phyloP scores from a whole-genome alignment of 495 filamentous ascomycete species.

The Penicillium bovifimosum region DNA sequence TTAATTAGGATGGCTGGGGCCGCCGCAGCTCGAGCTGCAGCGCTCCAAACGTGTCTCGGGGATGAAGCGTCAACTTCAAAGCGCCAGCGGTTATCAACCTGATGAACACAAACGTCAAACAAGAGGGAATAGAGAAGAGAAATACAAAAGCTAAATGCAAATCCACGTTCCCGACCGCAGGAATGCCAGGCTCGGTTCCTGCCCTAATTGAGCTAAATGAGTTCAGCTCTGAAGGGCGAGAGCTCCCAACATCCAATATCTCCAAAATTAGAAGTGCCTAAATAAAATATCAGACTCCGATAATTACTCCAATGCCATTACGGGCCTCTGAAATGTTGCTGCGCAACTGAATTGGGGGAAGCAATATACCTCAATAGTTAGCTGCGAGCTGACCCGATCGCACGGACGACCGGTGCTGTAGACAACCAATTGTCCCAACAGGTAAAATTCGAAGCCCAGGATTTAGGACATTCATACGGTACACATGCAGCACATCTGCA shows the following conservation, averaged over 20 bases:
- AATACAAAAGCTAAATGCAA: neutral
- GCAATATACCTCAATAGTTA: constrained; percentile 10
- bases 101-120: neutral
- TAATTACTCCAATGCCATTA: neutral
- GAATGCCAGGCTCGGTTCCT: neutral
- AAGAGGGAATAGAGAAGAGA: neutral
- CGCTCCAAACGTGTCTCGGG: constrained; percentile 23
- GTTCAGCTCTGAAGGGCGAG: neutral
- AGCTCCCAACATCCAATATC: neutral
- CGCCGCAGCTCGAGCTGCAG: constrained; percentile 23
- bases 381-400: constrained; percentile 5
- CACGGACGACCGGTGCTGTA: constrained; percentile 3
- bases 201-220: neutral
- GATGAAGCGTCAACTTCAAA: constrained; percentile 15
- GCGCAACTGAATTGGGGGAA: constrained; percentile 3
- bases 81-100: neutral
- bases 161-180: neutral
- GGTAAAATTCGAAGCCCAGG: too few relatives aligned
- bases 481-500: too few relatives aligned
- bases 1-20: constrained; percentile 33
- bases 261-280: neutral
- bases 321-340: neutral
- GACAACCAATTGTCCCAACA: neutral
- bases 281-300: neutral
- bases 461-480: neutral